Conservation (phyloP, 306 rosid species). For the Citrullus amarus region DNA sequence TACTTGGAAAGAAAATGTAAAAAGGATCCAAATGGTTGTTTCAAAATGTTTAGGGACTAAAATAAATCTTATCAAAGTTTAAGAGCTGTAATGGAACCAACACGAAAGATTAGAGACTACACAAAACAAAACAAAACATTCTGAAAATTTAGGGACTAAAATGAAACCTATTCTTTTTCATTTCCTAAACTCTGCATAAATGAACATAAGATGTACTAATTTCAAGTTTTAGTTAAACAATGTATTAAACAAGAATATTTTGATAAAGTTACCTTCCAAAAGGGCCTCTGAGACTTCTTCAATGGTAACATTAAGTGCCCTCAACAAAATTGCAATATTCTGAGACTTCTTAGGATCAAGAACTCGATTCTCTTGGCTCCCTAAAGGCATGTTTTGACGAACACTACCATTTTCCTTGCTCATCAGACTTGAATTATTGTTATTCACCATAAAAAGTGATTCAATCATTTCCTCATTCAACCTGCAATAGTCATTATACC, state of each 20-base stretch:
- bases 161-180: too few species aligned
- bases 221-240: neutral
- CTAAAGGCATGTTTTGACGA: slow-evolving; percentile 25
- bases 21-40: too few species aligned
- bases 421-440: slow-evolving; percentile 19
- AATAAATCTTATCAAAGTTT: too few species aligned
- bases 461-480: slow-evolving; percentile 93
- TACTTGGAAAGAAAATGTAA: too few species aligned
- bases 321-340: slow-evolving; percentile 72
- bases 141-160: too few species aligned
- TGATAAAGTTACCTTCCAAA: slow-evolving; percentile 46
- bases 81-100: too few species aligned
- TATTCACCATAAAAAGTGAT: slow-evolving; percentile 62
- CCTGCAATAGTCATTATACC: slow-evolving; percentile 26
- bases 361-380: slow-evolving; percentile 51
- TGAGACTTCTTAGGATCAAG: slow-evolving; percentile 95
- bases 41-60: too few species aligned
- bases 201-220: neutral
- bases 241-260: too few species aligned
- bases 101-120: too few species aligned
- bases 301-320: slow-evolving; percentile 79
- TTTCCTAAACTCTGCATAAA: too few species aligned
- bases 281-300: slow-evolving; percentile 93
- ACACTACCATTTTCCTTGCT: slow-evolving; percentile 35
- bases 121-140: too few species aligned